Base-by-base conservation (phyloP, 306 rosid species). In the Cyclanthera cordifolia region DNA sequence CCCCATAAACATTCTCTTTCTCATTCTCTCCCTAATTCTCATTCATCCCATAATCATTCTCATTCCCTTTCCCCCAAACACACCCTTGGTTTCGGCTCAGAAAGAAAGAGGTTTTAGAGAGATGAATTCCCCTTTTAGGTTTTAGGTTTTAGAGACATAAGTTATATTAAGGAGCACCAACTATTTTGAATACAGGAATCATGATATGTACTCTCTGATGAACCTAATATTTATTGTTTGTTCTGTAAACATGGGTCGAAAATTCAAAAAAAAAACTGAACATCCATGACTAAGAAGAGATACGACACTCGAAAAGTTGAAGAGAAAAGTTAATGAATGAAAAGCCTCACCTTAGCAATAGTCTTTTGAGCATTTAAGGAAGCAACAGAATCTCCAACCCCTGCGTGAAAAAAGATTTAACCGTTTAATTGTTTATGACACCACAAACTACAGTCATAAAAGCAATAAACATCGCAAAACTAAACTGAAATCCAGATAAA, bases 351-450 rank as follows among this genome's bases (percentile, higher is more conserved):
- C 95, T 85, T 91, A 15, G 75, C 56, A 71, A 85, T 85, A 58
- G 86, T 69, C 78, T 87, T 91, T 66, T 84, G 90, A 51, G 88
- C 88, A 73, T 64, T 73, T 82, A 89, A 79, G 66, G 83, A 51
- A 74, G 90, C 27, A 66, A 82, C 83, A 8, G 70, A 21, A 39
- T 82, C 81, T 81, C 84, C 84, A 68, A 91, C 88, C 85, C 84
- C 95, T 89, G 89, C 88, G 82, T 4, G 27, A 10, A 30, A 39
- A 1, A 14, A 45, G 11, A 23, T 65, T 41, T 27, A 23, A 65
- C 23, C 20, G 8, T 27, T 14, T 25, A 14, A 14, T 25, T 41
- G 27, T 64, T 6, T 37, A 37, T 41, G 69, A 20, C 16, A 45
- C 37, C 48, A 39, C 63, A 63, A 63, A 63, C 52, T 11, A 43